Evolutionary conservation across 345 rosid genomes (phyloP).

Genomic region (Eucalyptus pauciflora): DNA sequence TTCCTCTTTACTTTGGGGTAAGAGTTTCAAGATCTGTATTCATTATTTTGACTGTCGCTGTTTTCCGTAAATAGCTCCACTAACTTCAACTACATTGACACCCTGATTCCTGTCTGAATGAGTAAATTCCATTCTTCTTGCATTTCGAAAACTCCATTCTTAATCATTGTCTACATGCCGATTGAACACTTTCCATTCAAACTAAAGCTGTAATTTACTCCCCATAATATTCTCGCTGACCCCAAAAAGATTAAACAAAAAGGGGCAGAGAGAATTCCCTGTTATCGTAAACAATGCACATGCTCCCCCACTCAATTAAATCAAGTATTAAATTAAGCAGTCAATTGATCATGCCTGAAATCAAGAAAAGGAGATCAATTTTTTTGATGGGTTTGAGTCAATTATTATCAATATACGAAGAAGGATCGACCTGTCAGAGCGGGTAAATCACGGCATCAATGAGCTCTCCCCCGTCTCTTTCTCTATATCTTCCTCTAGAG

Average conservation of each 20-base stretch:
- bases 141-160: not conserved
- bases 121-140: not conserved
- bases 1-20: not conserved
- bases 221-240: not conserved
- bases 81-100: not conserved
- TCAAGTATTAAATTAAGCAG: not conserved
- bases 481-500: not conserved
- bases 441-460: not conserved
- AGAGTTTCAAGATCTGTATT: not conserved
- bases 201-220: not conserved
- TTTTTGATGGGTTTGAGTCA: not conserved
- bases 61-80: not conserved
- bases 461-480: not conserved
- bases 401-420: not conserved
- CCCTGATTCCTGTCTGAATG: not conserved
- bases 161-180: not conserved
- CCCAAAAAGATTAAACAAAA: not conserved
- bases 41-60: not conserved
- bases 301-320: not conserved
- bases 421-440: not conserved
- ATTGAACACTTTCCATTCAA: not conserved
- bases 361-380: not conserved
- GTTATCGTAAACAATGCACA: not conserved
- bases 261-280: not conserved
- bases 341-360: not conserved